Conservation (phyloP, 352 stramenopile species). For the Aphanomyces cochlioides region DNA sequence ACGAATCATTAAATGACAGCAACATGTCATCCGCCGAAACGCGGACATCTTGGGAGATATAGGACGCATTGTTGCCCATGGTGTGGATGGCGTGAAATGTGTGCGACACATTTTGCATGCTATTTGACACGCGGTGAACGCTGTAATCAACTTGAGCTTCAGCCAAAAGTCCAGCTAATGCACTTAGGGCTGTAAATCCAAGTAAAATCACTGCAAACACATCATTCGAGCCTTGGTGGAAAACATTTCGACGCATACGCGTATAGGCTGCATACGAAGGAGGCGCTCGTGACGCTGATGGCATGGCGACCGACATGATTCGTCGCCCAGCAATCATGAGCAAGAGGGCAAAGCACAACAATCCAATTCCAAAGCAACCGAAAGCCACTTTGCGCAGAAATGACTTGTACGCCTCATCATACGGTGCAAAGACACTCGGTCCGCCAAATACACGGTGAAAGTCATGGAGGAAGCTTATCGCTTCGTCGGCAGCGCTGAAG, state of each 20-base stretch:
- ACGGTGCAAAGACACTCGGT: slow-evolving; percentile 49
- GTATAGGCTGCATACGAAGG: slow-evolving; percentile 21
- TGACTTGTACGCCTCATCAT: slow-evolving; percentile 46
- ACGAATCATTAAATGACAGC: slow-evolving; percentile 61
- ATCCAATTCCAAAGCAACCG: slow-evolving; percentile 55
- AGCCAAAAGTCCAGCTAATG: slow-evolving; percentile 61
- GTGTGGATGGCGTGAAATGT: slow-evolving; percentile 46
- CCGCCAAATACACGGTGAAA: slow-evolving; percentile 73
- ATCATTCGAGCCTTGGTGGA: slow-evolving; percentile 43
- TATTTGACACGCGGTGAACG: slow-evolving; percentile 59
- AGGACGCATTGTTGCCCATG: slow-evolving; percentile 37
- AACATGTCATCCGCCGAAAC: slow-evolving; percentile 54
- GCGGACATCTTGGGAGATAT: slow-evolving; percentile 44
- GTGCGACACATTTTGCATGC: slow-evolving; percentile 66
- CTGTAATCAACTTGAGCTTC: slow-evolving; percentile 83
- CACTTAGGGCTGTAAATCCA: slow-evolving; percentile 66
- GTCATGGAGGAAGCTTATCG: slow-evolving; percentile 64
- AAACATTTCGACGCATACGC: slow-evolving; percentile 27
- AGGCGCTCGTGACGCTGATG: background rate
- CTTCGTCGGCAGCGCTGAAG: slow-evolving; percentile 24
- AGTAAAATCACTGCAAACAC: slow-evolving; percentile 68
- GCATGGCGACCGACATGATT: background rate
- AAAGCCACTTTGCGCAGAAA: slow-evolving; percentile 75
- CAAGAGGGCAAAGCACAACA: slow-evolving; percentile 19
- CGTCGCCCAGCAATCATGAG: slow-evolving; percentile 15